Evolutionary conservation across 2,329 filamentous ascomycete species (phyloP).

Genomic region (Pseudogymnoascus pannorum): DNA sequence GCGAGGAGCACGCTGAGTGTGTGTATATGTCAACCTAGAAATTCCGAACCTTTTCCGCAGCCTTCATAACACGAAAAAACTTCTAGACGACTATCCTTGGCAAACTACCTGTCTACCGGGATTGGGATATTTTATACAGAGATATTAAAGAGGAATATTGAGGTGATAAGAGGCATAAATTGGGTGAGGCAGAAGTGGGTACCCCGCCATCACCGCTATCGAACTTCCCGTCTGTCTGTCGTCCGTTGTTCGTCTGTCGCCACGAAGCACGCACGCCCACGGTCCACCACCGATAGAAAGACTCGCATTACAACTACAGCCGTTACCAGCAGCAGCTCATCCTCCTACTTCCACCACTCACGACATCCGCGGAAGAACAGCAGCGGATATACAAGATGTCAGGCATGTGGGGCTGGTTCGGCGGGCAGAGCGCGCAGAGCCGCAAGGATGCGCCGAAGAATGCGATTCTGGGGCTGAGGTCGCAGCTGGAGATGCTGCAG

Average conservation of each 20-base stretch:
- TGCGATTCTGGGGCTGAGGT: conserved; percentile 80
- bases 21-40: too few species aligned
- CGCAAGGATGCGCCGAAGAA: conserved; percentile 94
- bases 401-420: conserved; percentile 83
- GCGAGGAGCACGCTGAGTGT: too few species aligned
- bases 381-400: conserved; percentile 41
- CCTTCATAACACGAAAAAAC: too few species aligned
- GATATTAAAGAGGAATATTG: not conserved
- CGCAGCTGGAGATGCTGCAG: conserved; percentile 93
- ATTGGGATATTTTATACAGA: not conserved
- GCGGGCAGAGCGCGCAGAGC: conserved; percentile 73
- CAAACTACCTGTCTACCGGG: too few species aligned
- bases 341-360: not conserved
- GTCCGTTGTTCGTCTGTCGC: too few species aligned
- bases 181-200: not conserved
- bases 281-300: not conserved
- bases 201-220: not conserved
- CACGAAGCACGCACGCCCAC: not conserved
- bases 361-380: not conserved
- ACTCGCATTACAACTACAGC: too few species aligned
- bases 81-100: too few species aligned
- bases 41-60: too few species aligned
- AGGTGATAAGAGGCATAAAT: too few species aligned
- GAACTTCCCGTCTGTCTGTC: too few species aligned
- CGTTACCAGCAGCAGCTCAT: too few species aligned